A percentile compares a stretch with the other conserved stretches of the same genome.
Evolutionary conservation across 2,329 filamentous ascomycete species (phyloP).

Genomic region (Pseudocercospora pini-densiflorae): DNA sequence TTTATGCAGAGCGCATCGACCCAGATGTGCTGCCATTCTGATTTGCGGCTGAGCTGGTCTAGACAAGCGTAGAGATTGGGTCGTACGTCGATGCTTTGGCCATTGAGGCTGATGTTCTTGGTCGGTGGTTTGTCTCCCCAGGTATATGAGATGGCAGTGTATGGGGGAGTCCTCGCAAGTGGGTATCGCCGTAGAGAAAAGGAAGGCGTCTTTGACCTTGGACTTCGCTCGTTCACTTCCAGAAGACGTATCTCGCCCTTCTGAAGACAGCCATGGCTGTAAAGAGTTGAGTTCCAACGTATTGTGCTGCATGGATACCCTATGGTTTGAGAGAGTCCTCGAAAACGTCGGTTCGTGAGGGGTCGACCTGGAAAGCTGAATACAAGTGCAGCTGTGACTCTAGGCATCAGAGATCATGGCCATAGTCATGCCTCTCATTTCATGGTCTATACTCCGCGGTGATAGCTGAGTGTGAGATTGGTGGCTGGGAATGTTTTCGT

Average conservation of each 20-base stretch:
- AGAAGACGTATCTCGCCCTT: not conserved
- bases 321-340: not conserved
- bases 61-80: not conserved
- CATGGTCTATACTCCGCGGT: too few relatives aligned
- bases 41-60: not conserved
- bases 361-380: too few relatives aligned
- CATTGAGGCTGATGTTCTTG: conserved; percentile 1
- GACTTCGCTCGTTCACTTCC: not conserved
- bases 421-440: too few relatives aligned
- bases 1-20: conserved; percentile 17
- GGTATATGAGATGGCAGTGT: conserved; percentile 10
- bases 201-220: not conserved
- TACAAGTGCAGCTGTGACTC: too few relatives aligned
- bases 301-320: not conserved
- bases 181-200: not conserved
- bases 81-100: not conserved
- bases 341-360: too few relatives aligned
- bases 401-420: too few relatives aligned
- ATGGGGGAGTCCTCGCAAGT: not conserved
- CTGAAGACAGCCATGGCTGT: not conserved
- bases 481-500: too few relatives aligned
- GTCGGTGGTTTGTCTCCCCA: conserved; percentile 1
- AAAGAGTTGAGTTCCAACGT: not conserved
- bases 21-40: conserved; percentile 12
- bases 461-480: too few relatives aligned